These are phyloP conservation scores for Penicillium sp. DNA, from an alignment of 2,329 filamentous ascomycete species.

Conservation along the genomic window DNA sequence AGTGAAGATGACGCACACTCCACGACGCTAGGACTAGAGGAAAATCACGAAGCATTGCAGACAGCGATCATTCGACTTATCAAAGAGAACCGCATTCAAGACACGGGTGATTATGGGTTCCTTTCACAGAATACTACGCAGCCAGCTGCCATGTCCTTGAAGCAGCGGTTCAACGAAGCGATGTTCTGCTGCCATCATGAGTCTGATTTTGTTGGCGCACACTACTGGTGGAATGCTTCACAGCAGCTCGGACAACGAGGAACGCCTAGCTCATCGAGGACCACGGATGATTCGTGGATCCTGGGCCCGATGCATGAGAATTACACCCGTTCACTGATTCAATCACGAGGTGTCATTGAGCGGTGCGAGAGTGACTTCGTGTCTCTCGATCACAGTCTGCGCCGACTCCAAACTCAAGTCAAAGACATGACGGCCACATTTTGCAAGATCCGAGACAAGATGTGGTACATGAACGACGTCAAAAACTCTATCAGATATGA, in stretches of 20 bases:
- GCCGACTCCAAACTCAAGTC: conserved; percentile 71
- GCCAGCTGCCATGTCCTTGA: conserved; percentile 28
- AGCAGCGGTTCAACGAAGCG: conserved; percentile 59
- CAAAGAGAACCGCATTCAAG: conserved; percentile 77
- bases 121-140: conserved; percentile 4
- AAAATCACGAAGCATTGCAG: conserved; percentile 77
- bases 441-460: conserved; percentile 82
- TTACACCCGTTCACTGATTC: conserved; percentile 34
- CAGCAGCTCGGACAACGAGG: conserved; percentile 66
- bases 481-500: conserved; percentile 86
- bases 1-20: conserved; percentile 46
- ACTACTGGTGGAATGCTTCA: conserved; percentile 81
- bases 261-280: conserved; percentile 51
- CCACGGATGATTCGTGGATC: conserved; percentile 66
- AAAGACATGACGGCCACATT: conserved; percentile 73
- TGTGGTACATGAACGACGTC: conserved; percentile 98
- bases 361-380: conserved; percentile 56
- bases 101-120: conserved; percentile 43
- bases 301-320: conserved; percentile 71
- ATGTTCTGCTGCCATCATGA: conserved; percentile 74
- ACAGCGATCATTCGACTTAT: conserved; percentile 78
- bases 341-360: conserved; percentile 35
- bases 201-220: conserved; percentile 79
- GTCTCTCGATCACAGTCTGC: conserved; percentile 79
- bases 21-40: conserved; percentile 61